phyloP scores from a whole-genome alignment of 495 filamentous ascomycete genomes.

The Aspergillus sclerotioniger region DNA sequence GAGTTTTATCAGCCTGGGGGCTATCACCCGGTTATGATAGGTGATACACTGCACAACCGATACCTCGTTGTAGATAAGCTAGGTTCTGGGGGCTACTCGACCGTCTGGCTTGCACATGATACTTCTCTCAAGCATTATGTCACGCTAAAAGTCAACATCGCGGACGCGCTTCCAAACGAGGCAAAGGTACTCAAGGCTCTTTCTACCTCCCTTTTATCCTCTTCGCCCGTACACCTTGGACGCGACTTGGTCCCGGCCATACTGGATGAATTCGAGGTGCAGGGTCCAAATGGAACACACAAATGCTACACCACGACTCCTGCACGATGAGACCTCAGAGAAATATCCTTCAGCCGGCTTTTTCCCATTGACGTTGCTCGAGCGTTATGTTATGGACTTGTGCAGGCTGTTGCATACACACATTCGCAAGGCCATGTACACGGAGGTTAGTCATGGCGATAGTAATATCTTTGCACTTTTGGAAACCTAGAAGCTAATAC shows the following conservation, averaged over 20 bases:
- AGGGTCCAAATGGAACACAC: slow-evolving; percentile 31
- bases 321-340: slow-evolving; percentile 28
- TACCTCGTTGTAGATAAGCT: slow-evolving; percentile 54
- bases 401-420: slow-evolving; percentile 26
- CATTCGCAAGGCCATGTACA: slow-evolving; percentile 36
- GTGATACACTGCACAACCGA: slow-evolving; percentile 28
- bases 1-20: slow-evolving; percentile 33
- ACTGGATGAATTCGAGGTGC: slow-evolving; percentile 28
- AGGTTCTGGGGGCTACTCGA: slow-evolving; percentile 50
- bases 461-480: not conserved
- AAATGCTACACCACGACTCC: slow-evolving; percentile 24
- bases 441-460: slow-evolving; percentile 25
- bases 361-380: slow-evolving; percentile 31
- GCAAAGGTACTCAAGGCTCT: slow-evolving; percentile 24
- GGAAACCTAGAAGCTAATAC: not conserved
- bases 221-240: slow-evolving; percentile 14
- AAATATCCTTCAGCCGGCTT: slow-evolving; percentile 24
- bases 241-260: slow-evolving; percentile 11
- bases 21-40: slow-evolving; percentile 48
- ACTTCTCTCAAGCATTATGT: slow-evolving; percentile 29
- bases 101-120: slow-evolving; percentile 55
- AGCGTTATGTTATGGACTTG: slow-evolving; percentile 22
- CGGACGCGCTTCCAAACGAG: slow-evolving; percentile 19
- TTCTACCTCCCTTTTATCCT: slow-evolving; percentile 8
- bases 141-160: slow-evolving; percentile 29